These are phyloP conservation scores for Flaveria bidentis DNA, from an alignment of 129 eudicot genomes.

Conservation along the genomic window DNA sequence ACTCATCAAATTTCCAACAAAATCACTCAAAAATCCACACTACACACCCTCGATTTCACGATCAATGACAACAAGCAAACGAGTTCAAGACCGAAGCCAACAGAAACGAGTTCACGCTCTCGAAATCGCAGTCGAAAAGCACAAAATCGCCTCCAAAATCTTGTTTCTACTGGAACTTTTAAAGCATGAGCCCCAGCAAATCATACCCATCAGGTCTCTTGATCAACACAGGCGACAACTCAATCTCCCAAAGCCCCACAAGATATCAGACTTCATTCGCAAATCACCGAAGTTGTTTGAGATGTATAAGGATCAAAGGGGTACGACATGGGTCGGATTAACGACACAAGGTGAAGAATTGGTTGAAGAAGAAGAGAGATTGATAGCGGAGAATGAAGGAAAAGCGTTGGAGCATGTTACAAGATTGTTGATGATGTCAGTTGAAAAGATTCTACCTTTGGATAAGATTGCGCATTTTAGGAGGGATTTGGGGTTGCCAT, in stretches of 20 bases:
- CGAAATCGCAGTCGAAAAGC: constrained; percentile 68
- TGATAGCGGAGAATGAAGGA: constrained; percentile 47
- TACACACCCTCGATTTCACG: constrained; percentile 24
- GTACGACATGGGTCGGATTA: constrained; percentile 70
- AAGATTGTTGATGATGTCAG: constrained; percentile 83
- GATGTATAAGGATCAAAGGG: constrained; percentile 65
- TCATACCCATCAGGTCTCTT: constrained; percentile 57
- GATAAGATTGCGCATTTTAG: constrained; percentile 77
- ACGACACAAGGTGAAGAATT: constrained; percentile 67
- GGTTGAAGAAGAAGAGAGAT: constrained; percentile 65
- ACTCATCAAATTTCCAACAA: constrained; percentile 26
- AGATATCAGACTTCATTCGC: constrained; percentile 64
- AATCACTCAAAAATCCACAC: constrained; percentile 15
- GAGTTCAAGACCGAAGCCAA: constrained; percentile 91
- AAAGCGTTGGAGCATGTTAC: constrained; percentile 71
- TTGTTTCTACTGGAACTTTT: constrained; percentile 58
- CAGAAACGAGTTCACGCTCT: constrained; percentile 79
- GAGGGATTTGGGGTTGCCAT: constrained; percentile 83
- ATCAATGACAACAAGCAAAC: constrained; percentile 71
- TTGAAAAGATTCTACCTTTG: constrained; percentile 45
- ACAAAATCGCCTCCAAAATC: constrained; percentile 74
- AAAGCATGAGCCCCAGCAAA: constrained; percentile 66
- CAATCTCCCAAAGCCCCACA: constrained; percentile 85
- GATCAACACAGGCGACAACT: constrained; percentile 62
- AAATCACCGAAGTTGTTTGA: constrained; percentile 81